These are phyloP conservation scores for Fonsecaea multimorphosa DNA, from an alignment of 2,329 filamentous ascomycete species.

Conservation along the genomic window DNA sequence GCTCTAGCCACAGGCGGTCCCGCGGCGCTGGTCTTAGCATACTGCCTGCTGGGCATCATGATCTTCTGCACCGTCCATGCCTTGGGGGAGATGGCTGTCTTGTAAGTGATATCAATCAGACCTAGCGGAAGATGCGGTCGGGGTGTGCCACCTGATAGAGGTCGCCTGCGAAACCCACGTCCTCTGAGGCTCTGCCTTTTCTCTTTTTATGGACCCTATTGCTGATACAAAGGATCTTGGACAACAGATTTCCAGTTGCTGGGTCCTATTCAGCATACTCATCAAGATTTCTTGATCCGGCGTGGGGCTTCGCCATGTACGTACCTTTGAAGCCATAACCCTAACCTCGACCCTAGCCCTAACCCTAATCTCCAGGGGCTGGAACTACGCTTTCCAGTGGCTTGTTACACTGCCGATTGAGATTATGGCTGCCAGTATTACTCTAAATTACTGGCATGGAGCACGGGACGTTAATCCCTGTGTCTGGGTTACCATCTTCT, in stretches of 20 bases:
- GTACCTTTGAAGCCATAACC: slow-evolving; percentile 43
- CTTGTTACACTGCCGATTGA: slow-evolving; percentile 81
- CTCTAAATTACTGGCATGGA: slow-evolving; percentile 74
- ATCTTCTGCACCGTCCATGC: slow-evolving; percentile 90
- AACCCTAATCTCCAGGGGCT: neutral
- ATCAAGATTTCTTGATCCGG: slow-evolving; percentile 87
- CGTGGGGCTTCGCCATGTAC: slow-evolving; percentile 91
- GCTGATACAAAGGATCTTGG: neutral
- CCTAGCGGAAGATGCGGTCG: neutral
- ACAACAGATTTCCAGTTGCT: slow-evolving; percentile 72
- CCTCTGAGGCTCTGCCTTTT: neutral
- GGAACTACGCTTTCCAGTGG: slow-evolving; percentile 84
- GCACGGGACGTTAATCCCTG: slow-evolving; percentile 64
- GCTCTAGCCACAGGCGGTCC: slow-evolving; percentile 75
- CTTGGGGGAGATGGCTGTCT: slow-evolving; percentile 84
- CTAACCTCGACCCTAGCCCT: neutral
- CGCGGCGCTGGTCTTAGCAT: slow-evolving; percentile 76
- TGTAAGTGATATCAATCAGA: slow-evolving; percentile 45
- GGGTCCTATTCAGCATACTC: slow-evolving; percentile 91
- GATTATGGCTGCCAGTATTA: slow-evolving; percentile 83
- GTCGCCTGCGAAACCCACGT: no score
- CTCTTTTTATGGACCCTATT: neutral
- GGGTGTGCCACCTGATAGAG: no score
- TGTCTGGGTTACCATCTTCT: slow-evolving; percentile 71
- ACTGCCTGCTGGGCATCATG: slow-evolving; percentile 79